Conservation (phyloP, 164 flowering plant species). For the Vitis amurensis region DNA sequence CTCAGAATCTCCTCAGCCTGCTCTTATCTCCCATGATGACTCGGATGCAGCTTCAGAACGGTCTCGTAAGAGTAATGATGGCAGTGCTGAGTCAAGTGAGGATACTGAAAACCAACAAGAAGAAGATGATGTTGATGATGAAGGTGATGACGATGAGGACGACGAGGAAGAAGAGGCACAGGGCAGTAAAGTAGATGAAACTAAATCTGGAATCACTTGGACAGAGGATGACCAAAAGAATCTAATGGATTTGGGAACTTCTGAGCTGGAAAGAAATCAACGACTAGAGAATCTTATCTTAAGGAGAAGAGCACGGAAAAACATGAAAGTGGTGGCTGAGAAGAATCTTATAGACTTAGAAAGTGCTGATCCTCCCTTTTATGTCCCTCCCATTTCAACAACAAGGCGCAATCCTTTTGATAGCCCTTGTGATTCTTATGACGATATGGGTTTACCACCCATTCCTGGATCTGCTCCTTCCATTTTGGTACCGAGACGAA, state of each 20-base stretch:
- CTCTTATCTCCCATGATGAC: slow-evolving; percentile 29
- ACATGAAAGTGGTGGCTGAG: slow-evolving; percentile 49
- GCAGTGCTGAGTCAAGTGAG: slow-evolving; percentile 43
- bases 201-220: slow-evolving; percentile 72
- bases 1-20: slow-evolving; percentile 45
- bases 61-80: slow-evolving; percentile 30
- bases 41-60: slow-evolving; percentile 46
- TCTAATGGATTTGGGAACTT: slow-evolving; percentile 73
- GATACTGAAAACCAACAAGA: slow-evolving; percentile 41
- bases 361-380: slow-evolving; percentile 45
- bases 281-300: slow-evolving; percentile 84
- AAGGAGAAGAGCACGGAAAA: slow-evolving; percentile 66
- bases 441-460: slow-evolving; percentile 51
- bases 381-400: slow-evolving; percentile 63
- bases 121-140: slow-evolving; percentile 24
- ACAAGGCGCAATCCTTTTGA: slow-evolving; percentile 77
- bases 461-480: slow-evolving; percentile 96
- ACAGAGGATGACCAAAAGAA: slow-evolving; percentile 91
- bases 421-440: slow-evolving; percentile 52
- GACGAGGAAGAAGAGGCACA: slow-evolving; percentile 39
- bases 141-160: slow-evolving; percentile 41
- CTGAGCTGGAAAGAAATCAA: slow-evolving; percentile 72
- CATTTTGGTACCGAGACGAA: slow-evolving; percentile 51
- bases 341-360: slow-evolving; percentile 86
- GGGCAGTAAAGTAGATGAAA: slow-evolving; percentile 41